A percentile compares a stretch with the other conserved stretches of the same genome.
phyloP scores from a whole-genome alignment of 352 stramenopile genomes.

The Halophytophthora polymorphica region DNA sequence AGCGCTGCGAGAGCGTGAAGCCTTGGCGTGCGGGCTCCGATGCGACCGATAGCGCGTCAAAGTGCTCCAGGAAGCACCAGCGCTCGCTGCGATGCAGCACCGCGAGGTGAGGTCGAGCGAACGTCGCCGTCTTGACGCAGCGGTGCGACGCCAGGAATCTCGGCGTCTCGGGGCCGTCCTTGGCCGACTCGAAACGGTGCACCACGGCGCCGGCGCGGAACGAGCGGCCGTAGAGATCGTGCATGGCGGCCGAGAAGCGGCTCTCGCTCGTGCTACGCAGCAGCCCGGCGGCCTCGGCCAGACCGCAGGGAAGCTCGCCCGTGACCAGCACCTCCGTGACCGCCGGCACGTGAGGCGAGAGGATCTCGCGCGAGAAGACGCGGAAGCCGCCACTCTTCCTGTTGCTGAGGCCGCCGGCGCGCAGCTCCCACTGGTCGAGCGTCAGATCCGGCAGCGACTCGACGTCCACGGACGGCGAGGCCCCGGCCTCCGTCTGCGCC shows the following conservation, averaged over 20 bases:
- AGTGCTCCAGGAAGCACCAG: slow-evolving; percentile 9
- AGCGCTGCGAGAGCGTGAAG: slow-evolving; percentile 7
- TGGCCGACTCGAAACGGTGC: slow-evolving; percentile 5
- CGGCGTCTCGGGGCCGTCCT: neutral
- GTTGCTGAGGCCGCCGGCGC: too few species aligned
- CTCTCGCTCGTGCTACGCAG: slow-evolving; percentile 10
- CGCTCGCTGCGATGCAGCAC: slow-evolving; percentile 14
- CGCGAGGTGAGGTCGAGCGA: slow-evolving; percentile 15
- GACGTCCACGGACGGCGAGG: too few species aligned
- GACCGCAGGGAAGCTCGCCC: slow-evolving; percentile 14
- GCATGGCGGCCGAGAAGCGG: slow-evolving; percentile 14
- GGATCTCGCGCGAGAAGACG: too few species aligned
- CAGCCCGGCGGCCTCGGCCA: too few species aligned
- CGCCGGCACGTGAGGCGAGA: too few species aligned
- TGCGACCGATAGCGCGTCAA: neutral
- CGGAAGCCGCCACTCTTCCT: too few species aligned
- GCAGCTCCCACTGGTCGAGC: too few species aligned
- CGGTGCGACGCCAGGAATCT: slow-evolving; percentile 1
- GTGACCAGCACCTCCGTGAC: too few species aligned
- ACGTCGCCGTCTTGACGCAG: slow-evolving; percentile 25
- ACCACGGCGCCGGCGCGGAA: slow-evolving; percentile 18
- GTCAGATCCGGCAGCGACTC: too few species aligned
- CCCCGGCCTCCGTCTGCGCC: too few species aligned
- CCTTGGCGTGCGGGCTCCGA: neutral
- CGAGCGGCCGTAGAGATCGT: slow-evolving; percentile 11